Evolutionary conservation across 805 yeast species (phyloP).

Genomic region (Sungouiella blattae): DNA sequence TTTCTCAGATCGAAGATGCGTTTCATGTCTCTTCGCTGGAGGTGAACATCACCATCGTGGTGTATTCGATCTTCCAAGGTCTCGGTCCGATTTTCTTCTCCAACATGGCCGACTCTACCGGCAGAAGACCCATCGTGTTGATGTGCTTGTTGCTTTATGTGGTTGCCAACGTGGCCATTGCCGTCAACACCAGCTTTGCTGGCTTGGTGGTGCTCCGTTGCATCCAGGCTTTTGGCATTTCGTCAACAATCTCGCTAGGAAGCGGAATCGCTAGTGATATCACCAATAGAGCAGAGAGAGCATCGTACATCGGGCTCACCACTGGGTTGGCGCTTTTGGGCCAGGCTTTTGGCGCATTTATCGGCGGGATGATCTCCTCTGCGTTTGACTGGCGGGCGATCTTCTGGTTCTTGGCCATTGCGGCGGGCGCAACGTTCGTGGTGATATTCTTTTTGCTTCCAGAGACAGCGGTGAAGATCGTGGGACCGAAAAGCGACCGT

Average conservation of each 20-base stretch:
- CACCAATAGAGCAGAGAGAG: conserved; percentile 4
- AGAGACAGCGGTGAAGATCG: conserved; percentile 2
- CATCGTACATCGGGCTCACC: conserved; percentile 3
- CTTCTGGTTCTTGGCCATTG: conserved; percentile 5
- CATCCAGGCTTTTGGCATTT: conserved; percentile 4
- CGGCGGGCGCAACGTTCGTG: conserved; percentile 2
- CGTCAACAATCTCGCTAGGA: conserved; percentile 2
- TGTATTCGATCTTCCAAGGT: conserved; percentile 3
- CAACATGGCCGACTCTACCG: conserved; percentile 3
- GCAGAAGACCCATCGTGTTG: conserved; percentile 3
- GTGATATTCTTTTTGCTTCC: conserved; percentile 3
- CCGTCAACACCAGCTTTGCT: neutral
- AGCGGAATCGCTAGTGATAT: conserved; percentile 5
- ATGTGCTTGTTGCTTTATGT: conserved; percentile 1
- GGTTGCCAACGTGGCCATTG: conserved; percentile 1
- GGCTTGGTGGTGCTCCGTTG: conserved; percentile 3
- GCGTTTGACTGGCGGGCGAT: conserved; percentile 6
- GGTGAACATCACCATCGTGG: conserved; percentile 2
- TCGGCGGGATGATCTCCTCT: conserved; percentile 4
- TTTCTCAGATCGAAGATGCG: conserved; percentile 1
- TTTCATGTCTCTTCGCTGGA: conserved; percentile 1
- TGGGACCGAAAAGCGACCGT: neutral
- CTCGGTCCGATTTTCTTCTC: conserved; percentile 2
- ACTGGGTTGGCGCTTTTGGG: conserved; percentile 5
- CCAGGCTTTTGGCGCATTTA: conserved; percentile 4